phyloP scores from a whole-genome alignment of 73 alveolate genomes.

The Paramecium sexaurelia region DNA sequence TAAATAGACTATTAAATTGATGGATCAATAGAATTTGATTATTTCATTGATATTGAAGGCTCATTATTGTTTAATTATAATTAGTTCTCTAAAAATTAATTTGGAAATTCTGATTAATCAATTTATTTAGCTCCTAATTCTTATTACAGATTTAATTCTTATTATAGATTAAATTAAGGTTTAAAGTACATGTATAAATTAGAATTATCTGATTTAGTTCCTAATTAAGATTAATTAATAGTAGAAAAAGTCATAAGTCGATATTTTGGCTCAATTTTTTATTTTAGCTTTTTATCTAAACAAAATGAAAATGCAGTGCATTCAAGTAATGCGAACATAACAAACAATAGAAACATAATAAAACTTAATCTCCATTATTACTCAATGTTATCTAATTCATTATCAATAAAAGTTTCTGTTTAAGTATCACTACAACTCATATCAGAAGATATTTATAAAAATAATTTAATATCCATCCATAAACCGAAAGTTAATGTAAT shows the following conservation, averaged over 20 bases:
- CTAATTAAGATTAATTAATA: not conserved
- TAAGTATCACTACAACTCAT: not conserved
- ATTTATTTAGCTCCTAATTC: not conserved
- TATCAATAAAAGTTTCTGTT: not conserved
- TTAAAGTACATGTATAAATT: constrained; percentile 21
- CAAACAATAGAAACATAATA: not conserved
- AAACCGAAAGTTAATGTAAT: constrained; percentile 18
- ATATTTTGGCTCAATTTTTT: not conserved
- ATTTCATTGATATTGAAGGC: not conserved
- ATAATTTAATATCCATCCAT: constrained; percentile 43
- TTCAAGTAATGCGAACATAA: not conserved
- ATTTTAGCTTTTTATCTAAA: constrained; percentile 2
- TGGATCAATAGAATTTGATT: not conserved
- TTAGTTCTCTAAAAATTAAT: not conserved
- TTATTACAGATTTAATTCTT: not conserved
- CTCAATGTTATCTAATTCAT: not conserved
- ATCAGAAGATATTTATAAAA: not conserved
- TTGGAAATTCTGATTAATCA: not conserved
- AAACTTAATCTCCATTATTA: not conserved
- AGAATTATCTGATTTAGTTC: not conserved
- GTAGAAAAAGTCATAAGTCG: not conserved
- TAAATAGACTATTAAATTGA: not conserved
- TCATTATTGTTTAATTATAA: not conserved
- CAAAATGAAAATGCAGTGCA: constrained; percentile 21
- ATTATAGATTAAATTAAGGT: not conserved